Conservation (phyloP, 2,329 filamentous ascomycete genomes). For the Ophiostoma sp. region DNA sequence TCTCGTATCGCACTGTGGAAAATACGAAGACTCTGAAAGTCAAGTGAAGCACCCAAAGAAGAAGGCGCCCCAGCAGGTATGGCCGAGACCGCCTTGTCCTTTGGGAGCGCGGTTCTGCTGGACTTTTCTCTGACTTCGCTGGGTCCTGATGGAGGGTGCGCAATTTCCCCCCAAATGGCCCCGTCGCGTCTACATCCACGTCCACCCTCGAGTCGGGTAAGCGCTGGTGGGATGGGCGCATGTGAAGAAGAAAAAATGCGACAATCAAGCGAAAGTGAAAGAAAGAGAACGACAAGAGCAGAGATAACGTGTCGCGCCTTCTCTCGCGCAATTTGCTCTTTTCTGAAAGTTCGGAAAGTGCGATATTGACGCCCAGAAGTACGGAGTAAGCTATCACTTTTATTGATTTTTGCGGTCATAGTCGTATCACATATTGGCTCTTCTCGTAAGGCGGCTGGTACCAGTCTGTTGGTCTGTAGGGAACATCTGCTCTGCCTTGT, state of each 20-base stretch:
- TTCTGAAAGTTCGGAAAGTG: background rate
- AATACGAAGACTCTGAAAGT: background rate
- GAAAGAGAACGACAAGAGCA: background rate
- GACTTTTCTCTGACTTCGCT: background rate
- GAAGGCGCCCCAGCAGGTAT: background rate
- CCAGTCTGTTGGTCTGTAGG: background rate
- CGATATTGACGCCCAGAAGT: background rate
- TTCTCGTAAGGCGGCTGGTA: background rate
- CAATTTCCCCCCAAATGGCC: conserved; percentile 19
- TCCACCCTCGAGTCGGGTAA: conserved; percentile 3
- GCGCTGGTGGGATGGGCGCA: background rate
- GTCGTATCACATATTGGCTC: background rate
- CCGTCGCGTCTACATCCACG: background rate
- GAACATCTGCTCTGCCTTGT: background rate
- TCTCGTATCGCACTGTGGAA: background rate
- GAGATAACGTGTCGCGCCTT: background rate
- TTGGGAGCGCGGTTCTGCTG: background rate
- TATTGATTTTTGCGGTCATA: background rate
- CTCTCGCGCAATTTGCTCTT: background rate
- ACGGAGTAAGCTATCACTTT: background rate
- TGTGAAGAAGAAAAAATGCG: conserved; percentile 4
- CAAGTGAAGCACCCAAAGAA: background rate
- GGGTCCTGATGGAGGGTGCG: conserved; percentile 20
- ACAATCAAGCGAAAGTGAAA: background rate
- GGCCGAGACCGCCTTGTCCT: background rate